A percentile compares a stretch with the other conserved stretches of the same genome.
Evolutionary conservation across 345 rosid species (phyloP).

Genomic region (Salix udensis): DNA sequence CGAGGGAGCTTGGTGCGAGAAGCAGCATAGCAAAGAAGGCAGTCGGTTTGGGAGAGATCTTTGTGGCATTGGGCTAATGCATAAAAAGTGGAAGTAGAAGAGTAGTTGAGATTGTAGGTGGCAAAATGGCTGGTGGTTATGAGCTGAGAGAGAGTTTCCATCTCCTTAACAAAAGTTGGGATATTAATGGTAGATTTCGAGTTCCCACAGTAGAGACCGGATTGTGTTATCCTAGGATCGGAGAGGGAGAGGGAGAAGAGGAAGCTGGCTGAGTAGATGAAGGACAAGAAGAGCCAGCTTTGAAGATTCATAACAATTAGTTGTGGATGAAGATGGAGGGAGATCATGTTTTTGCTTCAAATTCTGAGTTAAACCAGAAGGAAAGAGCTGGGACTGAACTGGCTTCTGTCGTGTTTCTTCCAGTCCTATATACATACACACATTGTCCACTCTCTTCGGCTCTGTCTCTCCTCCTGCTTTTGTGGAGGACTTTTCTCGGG

Average conservation of each 20-base stretch:
- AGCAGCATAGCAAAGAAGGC: constrained; percentile 57
- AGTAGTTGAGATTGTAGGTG: constrained; percentile 17
- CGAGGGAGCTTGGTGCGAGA: constrained; percentile 51
- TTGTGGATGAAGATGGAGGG: neutral
- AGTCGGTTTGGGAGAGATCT: constrained; percentile 58
- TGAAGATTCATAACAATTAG: neutral
- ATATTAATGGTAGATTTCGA: constrained; percentile 17
- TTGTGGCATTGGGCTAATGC: constrained; percentile 53
- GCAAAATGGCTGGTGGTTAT: constrained; percentile 36
- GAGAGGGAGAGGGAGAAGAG: constrained; percentile 9
- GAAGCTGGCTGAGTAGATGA: neutral
- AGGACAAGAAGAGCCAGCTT: neutral
- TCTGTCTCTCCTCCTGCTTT: no score
- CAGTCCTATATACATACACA: no score
- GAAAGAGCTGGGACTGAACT: no score
- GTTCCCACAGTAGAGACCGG: constrained; percentile 41
- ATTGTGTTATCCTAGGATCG: constrained; percentile 40
- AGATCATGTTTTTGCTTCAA: neutral
- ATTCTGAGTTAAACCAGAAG: no score
- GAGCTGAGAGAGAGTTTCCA: constrained; percentile 33
- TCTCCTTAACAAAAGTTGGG: constrained; percentile 42
- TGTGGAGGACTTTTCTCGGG: no score
- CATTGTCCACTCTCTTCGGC: no score
- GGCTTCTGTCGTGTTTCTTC: no score
- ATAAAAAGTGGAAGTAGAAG: constrained; percentile 24